Percentiles rank a stretch among this genome's conserved stretches.
Conservation (phyloP, 1,284 basidiomycete genomes). For the Cutaneotrichosporon sp. region DNA sequence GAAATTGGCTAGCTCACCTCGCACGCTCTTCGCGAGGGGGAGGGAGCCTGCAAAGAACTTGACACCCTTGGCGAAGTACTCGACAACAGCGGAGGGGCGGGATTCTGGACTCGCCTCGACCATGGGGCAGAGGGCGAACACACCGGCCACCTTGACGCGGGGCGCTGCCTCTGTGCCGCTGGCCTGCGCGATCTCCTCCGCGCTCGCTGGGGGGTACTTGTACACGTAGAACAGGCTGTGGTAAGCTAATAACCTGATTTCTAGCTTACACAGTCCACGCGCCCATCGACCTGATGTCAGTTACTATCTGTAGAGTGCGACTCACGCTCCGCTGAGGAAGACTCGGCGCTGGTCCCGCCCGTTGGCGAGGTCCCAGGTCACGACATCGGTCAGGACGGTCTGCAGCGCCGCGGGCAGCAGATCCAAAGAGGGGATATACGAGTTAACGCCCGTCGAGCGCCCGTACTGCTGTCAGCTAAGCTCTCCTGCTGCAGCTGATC, state of each 20-base stretch:
- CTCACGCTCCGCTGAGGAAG: constrained; percentile 50
- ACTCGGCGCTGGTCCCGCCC: constrained; percentile 43
- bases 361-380: constrained; percentile 30
- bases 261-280: constrained; percentile 29
- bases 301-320: no score
- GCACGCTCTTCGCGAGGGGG: constrained; percentile 49
- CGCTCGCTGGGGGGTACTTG: constrained; percentile 45
- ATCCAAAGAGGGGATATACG: constrained; percentile 48
- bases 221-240: constrained; percentile 40
- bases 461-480: constrained; percentile 39
- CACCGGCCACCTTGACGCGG: constrained; percentile 43
- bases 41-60: constrained; percentile 48
- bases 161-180: constrained; percentile 4
- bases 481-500: background rate
- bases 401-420: constrained; percentile 50
- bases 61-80: constrained; percentile 45
- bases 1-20: constrained; percentile 22
- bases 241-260: background rate
- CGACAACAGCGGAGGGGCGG: constrained; percentile 45
- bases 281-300: constrained; percentile 28
- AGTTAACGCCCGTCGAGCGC: constrained; percentile 50
- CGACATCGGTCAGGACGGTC: constrained; percentile 51
- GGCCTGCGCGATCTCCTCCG: no score
- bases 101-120: constrained; percentile 49
- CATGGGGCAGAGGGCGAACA: constrained; percentile 50